Conservation (phyloP, 805 yeast species). For the Cyberlindnera petersonii region DNA sequence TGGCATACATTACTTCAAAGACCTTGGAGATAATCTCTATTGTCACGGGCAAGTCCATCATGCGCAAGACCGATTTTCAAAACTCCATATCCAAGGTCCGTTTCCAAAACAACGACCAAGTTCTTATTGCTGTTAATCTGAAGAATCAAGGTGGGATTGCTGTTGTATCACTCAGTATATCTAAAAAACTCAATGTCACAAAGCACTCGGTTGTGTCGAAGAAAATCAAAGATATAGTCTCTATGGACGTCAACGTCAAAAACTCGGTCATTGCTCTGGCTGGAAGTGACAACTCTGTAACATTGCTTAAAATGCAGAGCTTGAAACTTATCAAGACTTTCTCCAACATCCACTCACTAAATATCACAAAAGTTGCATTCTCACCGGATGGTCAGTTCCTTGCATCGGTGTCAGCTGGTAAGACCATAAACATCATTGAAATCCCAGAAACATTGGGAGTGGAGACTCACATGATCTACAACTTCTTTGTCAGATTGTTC, state of each 20-base stretch:
- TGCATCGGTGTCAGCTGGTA: constrained; percentile 76
- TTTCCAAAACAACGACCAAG: constrained; percentile 27
- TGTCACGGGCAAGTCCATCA: constrained; percentile 37
- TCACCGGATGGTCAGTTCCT: constrained; percentile 65
- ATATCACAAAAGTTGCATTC: constrained; percentile 68
- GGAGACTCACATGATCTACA: constrained; percentile 25
- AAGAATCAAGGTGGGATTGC: constrained; percentile 17
- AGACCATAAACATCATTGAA: constrained; percentile 59
- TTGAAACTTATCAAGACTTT: constrained; percentile 51
- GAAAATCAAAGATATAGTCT: constrained; percentile 36
- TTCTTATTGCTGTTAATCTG: constrained; percentile 16
- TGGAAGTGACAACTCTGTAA: constrained; percentile 56
- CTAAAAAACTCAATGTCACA: constrained; percentile 17
- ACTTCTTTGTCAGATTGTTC: constrained; percentile 23
- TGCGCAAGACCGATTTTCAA: constrained; percentile 33
- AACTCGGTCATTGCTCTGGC: constrained; percentile 41
- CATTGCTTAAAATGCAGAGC: constrained; percentile 39
- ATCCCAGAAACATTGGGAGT: constrained; percentile 47
- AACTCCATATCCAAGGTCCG: constrained; percentile 32
- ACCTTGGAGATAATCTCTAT: constrained; percentile 43
- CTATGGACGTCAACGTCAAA: constrained; percentile 41
- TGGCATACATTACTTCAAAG: constrained; percentile 60
- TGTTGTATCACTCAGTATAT: constrained; percentile 17
- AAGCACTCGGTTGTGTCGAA: constrained; percentile 20
- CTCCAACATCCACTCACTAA: constrained; percentile 58